Conservation (phyloP, 108 stramenopile species). For the Pseudonitzschia pungens region DNA sequence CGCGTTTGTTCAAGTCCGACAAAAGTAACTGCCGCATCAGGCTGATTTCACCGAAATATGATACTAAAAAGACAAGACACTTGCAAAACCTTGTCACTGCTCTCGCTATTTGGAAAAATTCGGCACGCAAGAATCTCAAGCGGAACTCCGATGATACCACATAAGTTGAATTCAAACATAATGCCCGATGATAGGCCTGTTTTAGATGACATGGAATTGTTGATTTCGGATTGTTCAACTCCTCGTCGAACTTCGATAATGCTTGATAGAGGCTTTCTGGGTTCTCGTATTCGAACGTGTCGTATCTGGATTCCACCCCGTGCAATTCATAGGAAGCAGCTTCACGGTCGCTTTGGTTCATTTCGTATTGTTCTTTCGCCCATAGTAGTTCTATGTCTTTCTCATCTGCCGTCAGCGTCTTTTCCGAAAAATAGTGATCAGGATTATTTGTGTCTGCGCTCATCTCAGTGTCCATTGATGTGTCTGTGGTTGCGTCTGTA, state of each 20-base stretch:
- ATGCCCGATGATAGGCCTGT: neutral
- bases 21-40: neutral
- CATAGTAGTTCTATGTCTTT: neutral
- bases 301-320: constrained; percentile 10
- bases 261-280: neutral
- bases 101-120: constrained; percentile 1
- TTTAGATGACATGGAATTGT: neutral
- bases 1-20: constrained; percentile 3
- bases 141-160: neutral
- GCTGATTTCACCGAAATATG: neutral
- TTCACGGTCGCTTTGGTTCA: neutral
- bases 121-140: constrained; percentile 8
- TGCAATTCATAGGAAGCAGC: constrained; percentile 11
- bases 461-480: neutral
- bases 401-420: neutral
- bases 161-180: neutral
- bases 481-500: too few species aligned
- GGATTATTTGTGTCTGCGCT: neutral
- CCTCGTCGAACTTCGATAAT: neutral
- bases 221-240: neutral
- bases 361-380: constrained; percentile 10
- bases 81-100: constrained; percentile 5
- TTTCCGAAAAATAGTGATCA: too few species aligned
- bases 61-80: neutral
- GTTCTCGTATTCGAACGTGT: neutral